Evolutionary conservation across 495 filamentous ascomycete genomes (phyloP), one percentile per base, ranked within the genome.

Genomic region (Lentithecium fluviatile): DNA sequence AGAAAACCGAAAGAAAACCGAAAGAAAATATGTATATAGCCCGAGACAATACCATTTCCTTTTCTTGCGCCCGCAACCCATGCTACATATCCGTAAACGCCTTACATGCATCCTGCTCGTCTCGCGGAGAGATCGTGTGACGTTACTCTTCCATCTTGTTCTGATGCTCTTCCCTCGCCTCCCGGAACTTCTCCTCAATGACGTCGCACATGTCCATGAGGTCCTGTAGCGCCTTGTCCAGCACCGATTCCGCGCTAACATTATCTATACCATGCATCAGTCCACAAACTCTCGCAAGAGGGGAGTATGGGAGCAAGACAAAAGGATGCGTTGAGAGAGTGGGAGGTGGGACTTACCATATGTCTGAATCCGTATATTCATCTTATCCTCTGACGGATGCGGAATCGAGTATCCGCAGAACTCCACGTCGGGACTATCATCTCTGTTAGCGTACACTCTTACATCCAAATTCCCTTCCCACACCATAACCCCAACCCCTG

Each of bases 361-460:
- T 52, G 93, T 98, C 75, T 98, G 94, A 63, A 98, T 97, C 55
- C 94, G 84, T 26, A 98, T 75, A 71, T 97, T 95, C 94, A 98
- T 96, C 75, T 95, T 92, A 12, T 85, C 75, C 70, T 98, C 94
- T 17, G 92, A 95, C 34, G 95, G 94, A 77, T 98, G 94, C 8
- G 94, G 94, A 53, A 98, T 97, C 3, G 94, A 91, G 71, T 98
- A 97, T 43, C 92, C 94, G 76, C 95, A 97, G 76, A 98, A 94
- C 69, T 98, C 94, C 34, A 98, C 94, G 43, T 89, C 83, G 34
- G 94, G 94, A 72, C 93, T 95, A 24, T 20, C 0, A 17, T 15
- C 4, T 43, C 13, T 15, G 6, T 20, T 43, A 15, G 40, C 40
- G 3, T 20, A 20, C 40, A 5, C 6, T 20, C 40, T 7, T 15